Evolutionary conservation across 768 basidiomycete genomes (phyloP).

Genomic region (Amanita thiersii): DNA sequence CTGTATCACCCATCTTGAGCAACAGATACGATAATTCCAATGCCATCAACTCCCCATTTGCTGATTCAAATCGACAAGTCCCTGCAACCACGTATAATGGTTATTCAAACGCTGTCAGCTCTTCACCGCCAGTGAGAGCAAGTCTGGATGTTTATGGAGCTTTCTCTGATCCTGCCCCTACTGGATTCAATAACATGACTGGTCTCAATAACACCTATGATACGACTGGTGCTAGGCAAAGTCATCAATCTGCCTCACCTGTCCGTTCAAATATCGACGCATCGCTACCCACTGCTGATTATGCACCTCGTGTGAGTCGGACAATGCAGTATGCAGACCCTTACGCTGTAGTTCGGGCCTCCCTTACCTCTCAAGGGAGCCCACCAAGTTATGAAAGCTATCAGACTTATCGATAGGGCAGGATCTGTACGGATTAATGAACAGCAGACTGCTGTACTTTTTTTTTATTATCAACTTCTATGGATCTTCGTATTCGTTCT

Average conservation of each 20-base stretch:
- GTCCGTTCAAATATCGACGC: conserved; percentile 21
- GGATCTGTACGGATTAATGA: conserved; percentile 2
- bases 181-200: conserved; percentile 44
- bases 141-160: conserved; percentile 89
- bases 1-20: conserved; percentile 14
- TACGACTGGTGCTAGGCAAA: conserved; percentile 13
- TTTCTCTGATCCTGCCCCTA: conserved; percentile 82
- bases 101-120: conserved; percentile 16
- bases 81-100: conserved; percentile 21
- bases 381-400: conserved; percentile 51
- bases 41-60: conserved; percentile 38
- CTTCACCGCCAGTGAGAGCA: conserved; percentile 32
- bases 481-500: no score
- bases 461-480: conserved; percentile 4
- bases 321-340: conserved; percentile 95
- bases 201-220: conserved; percentile 22
- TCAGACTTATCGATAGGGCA: conserved; percentile 36
- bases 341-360: conserved; percentile 72
- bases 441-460: conserved; percentile 11
- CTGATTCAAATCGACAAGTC: conserved; percentile 44
- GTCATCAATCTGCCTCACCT: conserved; percentile 16
- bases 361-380: conserved; percentile 26
- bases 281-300: conserved; percentile 33
- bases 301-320: conserved; percentile 59
- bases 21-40: conserved; percentile 21